A percentile compares a stretch with the other conserved stretches of the same genome.
These are phyloP conservation scores for Globisporangium apiculatum DNA, from an alignment of 352 stramenopile genomes.

Conservation along the genomic window DNA sequence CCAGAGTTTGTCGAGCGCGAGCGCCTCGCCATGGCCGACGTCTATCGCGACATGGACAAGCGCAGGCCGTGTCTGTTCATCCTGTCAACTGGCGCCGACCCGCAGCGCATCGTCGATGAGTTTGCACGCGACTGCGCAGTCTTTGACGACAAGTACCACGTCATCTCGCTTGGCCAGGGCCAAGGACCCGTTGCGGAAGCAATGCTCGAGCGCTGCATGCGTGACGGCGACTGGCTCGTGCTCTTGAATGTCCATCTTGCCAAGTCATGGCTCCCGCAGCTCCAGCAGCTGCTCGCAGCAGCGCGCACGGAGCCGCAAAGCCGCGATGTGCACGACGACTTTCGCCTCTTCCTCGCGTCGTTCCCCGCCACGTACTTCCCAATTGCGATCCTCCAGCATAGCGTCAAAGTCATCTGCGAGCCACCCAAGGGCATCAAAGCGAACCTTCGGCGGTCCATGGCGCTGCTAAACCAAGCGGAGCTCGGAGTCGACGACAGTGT, in stretches of 20 bases:
- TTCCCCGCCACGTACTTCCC: slow-evolving; percentile 67
- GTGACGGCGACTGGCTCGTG: slow-evolving; percentile 53
- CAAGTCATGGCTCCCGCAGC: slow-evolving; percentile 63
- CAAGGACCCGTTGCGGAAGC: slow-evolving; percentile 63
- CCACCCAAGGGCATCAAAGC: slow-evolving; percentile 64
- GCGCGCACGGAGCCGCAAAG: slow-evolving; percentile 23
- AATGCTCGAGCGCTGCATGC: slow-evolving; percentile 41
- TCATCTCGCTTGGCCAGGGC: slow-evolving; percentile 71
- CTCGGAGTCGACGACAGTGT: not conserved
- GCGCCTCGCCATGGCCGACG: slow-evolving; percentile 27
- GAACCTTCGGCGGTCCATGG: slow-evolving; percentile 65
- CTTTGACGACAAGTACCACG: slow-evolving; percentile 31
- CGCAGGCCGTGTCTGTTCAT: slow-evolving; percentile 70
- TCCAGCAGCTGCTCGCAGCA: slow-evolving; percentile 38
- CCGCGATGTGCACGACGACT: slow-evolving; percentile 43
- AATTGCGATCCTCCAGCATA: slow-evolving; percentile 62
- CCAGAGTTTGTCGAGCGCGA: slow-evolving; percentile 11
- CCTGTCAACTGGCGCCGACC: slow-evolving; percentile 64
- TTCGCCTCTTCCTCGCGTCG: slow-evolving; percentile 62
- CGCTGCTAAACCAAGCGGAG: slow-evolving; percentile 16
- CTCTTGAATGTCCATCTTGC: slow-evolving; percentile 74
- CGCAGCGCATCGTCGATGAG: slow-evolving; percentile 31
- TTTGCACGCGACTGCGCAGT: slow-evolving; percentile 39
- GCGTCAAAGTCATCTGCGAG: slow-evolving; percentile 77
- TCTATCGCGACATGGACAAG: slow-evolving; percentile 53